Base-by-base conservation (phyloP, 1,139 yeast species). In the Kodamaea fungicola region DNA sequence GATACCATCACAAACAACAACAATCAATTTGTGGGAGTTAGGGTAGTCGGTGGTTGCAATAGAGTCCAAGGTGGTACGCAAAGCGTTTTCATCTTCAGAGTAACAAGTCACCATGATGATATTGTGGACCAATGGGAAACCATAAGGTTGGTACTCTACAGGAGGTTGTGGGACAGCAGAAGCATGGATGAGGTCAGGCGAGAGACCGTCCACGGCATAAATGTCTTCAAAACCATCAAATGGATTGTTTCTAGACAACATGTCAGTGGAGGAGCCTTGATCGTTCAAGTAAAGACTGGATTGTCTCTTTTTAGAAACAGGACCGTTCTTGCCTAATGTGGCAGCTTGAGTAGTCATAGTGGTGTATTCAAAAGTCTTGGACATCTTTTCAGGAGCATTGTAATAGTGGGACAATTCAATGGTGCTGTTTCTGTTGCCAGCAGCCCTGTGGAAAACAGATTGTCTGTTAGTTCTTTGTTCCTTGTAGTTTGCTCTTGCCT, bases 31-130 rank as follows among this genome's bases (percentile, higher is more conserved):
- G 61, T 92, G 97, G 6, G 97, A 86, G 61, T 88, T 89, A 42
- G 97, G 97, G 58, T 84, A 92, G 48, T 87, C 95, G 2, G 97
- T 88, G 1, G 96, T 87, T 12, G 96, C 88, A 42, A 92, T 59
- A 1, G 97, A 90, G 59, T 92, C 97, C 49, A 90, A 64, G 0
- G 97, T 88, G 1, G 90, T 80, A 52, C 97, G 75, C 44, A 92
- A 62, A 46, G 95, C 96, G 8, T 73, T 83, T 48, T 78, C 85
- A 54, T 89, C 95, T 64, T 92, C 98, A 2, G 97, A 89, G 58
- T 92, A 92, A 55, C 96, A 92, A 4, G 98, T 92, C 12, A 92
- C 95, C 50, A 90, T 73, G 50, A 81, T 77, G 54, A 92, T 75
- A 0, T 86, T 71, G 54, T 92, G 97, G 8, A 90, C 88, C 45